Evolutionary conservation across 2,329 filamentous ascomycete species (phyloP).

Genomic region (Fusarium marasasianum): DNA sequence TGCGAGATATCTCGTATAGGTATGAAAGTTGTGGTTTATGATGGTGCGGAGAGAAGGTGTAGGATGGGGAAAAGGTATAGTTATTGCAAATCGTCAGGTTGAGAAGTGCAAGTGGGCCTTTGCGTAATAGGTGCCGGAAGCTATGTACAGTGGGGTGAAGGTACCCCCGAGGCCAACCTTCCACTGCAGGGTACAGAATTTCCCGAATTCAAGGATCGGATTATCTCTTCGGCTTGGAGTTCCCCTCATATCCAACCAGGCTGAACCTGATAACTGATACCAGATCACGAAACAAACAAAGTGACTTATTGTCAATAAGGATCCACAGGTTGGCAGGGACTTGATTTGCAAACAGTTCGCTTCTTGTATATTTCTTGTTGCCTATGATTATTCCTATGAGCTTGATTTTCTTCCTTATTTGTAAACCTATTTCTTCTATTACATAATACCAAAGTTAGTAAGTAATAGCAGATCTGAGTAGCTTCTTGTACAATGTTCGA

Average conservation of each 20-base stretch:
- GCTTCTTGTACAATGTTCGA: background rate
- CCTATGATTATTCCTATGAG: background rate
- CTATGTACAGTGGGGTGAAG: conserved; percentile 34
- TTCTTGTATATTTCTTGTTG: background rate
- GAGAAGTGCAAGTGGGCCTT: conserved; percentile 50
- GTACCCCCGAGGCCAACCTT: conserved; percentile 38
- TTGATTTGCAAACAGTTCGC: background rate
- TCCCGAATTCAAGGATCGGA: conserved; percentile 34
- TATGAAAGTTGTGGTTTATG: conserved; percentile 40
- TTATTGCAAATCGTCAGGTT: conserved; percentile 50
- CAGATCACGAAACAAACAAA: background rate
- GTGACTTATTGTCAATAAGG: background rate
- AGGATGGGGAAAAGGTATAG: conserved; percentile 44
- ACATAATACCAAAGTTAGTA: background rate
- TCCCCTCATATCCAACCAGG: background rate
- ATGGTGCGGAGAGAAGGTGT: conserved; percentile 44
- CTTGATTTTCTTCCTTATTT: background rate
- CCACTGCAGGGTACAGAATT: conserved; percentile 34
- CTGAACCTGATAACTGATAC: background rate
- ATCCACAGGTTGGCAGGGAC: background rate
- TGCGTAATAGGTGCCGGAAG: conserved; percentile 50
- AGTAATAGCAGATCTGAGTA: background rate
- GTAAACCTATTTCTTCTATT: background rate
- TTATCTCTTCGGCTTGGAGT: conserved; percentile 39
- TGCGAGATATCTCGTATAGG: conserved; percentile 23